Evolutionary conservation across 2,329 filamentous ascomycete species (phyloP), one percentile per base, ranked within the genome.

Genomic region (Diaporthe sp.): DNA sequence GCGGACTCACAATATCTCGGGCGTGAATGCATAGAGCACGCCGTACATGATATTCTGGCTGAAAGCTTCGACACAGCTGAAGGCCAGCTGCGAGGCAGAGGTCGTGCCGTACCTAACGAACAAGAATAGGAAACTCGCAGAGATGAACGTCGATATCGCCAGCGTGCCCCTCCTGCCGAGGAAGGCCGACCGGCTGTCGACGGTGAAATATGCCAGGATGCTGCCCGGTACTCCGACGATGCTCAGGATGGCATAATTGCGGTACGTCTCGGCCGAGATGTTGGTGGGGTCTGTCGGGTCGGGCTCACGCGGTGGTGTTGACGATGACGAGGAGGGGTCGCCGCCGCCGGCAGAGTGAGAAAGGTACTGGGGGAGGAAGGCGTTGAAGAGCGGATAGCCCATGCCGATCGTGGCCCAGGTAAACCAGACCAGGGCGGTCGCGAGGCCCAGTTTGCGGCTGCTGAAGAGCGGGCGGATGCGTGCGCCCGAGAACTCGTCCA

Each of bases 331-430:
- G 1, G 31, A 34, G 7, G 10, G 17, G 44, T 37, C 57, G 19
- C 57, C 70, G 28, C 71, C 58, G 9, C 46, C 42, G 39, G 39
- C 46, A 37, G 90, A 89, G 74, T 91, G 89, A 34, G 92, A 90
- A 75, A 97, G 90, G 81, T 97, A 97, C 79, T 97, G 94, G 0
- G 95, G 95, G n/a, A 98, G 88, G 84, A 97, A 97, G 71, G 94
- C 93, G 83, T 97, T 97, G 89, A 96, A 98, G 2, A 98, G 89
- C 1, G 94, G 95, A 81, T 96, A 97, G 3, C 92, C 94, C 91
- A 97, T 94, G 76, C 95, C 95, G 78, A 97, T 96, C 19, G 91
- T 92, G 0, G 92, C 89, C 95, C 95, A 97, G 82, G 92, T 92
- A 83, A 95, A 94, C 94, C 94, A 95, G 65, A 96, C 86, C 31